Percentiles rank a stretch among this genome's conserved stretches.
These are phyloP conservation scores for cucumber (Cucumis sativus) DNA, from an alignment of 306 rosid species.

Conservation along the genomic window DNA sequence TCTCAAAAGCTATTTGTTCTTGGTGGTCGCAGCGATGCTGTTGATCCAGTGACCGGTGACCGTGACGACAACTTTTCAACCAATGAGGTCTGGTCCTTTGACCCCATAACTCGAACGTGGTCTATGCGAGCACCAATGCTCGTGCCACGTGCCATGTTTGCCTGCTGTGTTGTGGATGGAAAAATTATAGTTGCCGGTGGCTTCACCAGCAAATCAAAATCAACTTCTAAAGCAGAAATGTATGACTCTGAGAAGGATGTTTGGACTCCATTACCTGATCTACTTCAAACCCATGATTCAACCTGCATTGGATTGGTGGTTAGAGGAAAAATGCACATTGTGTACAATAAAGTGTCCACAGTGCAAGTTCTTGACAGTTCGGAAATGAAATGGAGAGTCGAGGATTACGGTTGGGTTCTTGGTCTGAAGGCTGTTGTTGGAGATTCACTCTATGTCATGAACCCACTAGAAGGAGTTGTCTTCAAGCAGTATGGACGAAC, in stretches of 20 bases:
- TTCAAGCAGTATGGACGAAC: constrained; percentile 46
- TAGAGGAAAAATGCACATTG: constrained; percentile 57
- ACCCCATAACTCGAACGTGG: constrained; percentile 68
- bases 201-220: constrained; percentile 49
- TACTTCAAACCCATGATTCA: constrained; percentile 58
- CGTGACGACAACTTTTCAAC: constrained; percentile 86
- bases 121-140: constrained; percentile 68
- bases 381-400: constrained; percentile 54
- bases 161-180: constrained; percentile 82
- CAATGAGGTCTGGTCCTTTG: constrained; percentile 93
- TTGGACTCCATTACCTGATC: constrained; percentile 84
- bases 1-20: constrained; percentile 83
- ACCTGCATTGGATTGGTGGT: constrained; percentile 79
- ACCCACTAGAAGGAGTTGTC: constrained; percentile 34
- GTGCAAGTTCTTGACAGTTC: constrained; percentile 63
- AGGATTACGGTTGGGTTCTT: constrained; percentile 62
- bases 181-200: constrained; percentile 89
- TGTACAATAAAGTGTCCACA: constrained; percentile 68
- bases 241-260: constrained; percentile 71
- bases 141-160: constrained; percentile 81
- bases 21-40: constrained; percentile 90
- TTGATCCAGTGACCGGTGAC: constrained; percentile 85
- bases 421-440: constrained; percentile 72
- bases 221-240: constrained; percentile 80
- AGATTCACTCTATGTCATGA: constrained; percentile 65